phyloP scores from a whole-genome alignment of 2,329 filamentous ascomycete genomes.

The Penicillium sp. region DNA sequence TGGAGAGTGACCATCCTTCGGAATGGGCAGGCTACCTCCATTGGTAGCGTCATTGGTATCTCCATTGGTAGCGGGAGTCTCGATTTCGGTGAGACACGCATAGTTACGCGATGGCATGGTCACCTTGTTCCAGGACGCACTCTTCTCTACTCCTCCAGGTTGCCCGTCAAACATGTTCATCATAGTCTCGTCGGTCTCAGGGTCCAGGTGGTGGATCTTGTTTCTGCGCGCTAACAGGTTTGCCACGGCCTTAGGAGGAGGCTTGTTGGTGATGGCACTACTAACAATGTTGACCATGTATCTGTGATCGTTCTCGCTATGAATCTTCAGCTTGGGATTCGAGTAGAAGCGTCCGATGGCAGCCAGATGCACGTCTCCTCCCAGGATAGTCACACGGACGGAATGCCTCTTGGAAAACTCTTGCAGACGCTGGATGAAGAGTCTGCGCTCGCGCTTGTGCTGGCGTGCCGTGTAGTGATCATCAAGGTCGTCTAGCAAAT shows the following conservation, averaged over 20 bases:
- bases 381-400: conserved; percentile 65
- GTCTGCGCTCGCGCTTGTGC: conserved; percentile 85
- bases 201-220: conserved; percentile 69
- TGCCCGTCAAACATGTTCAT: conserved; percentile 67
- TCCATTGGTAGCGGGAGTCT: conserved; percentile 32
- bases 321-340: conserved; percentile 61
- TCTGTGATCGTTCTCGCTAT: conserved; percentile 62
- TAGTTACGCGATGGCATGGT: conserved; percentile 78
- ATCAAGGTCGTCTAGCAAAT: conserved; percentile 68
- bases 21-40: conserved; percentile 26
- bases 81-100: conserved; percentile 64
- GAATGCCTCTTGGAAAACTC: conserved; percentile 59
- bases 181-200: conserved; percentile 67
- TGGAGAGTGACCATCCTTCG: conserved; percentile 70
- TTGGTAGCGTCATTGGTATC: conserved; percentile 20
- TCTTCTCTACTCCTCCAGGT: conserved; percentile 64
- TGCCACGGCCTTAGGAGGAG: conserved; percentile 67
- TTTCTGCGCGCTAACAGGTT: conserved; percentile 67
- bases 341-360: conserved; percentile 69
- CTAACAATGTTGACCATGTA: conserved; percentile 70
- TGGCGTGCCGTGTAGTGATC: conserved; percentile 85
- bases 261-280: conserved; percentile 71
- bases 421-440: conserved; percentile 70
- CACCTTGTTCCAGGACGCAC: conserved; percentile 74
- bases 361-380: conserved; percentile 68